Base-by-base conservation (phyloP, 495 filamentous ascomycete species). In the Schizothecium vesticola region DNA sequence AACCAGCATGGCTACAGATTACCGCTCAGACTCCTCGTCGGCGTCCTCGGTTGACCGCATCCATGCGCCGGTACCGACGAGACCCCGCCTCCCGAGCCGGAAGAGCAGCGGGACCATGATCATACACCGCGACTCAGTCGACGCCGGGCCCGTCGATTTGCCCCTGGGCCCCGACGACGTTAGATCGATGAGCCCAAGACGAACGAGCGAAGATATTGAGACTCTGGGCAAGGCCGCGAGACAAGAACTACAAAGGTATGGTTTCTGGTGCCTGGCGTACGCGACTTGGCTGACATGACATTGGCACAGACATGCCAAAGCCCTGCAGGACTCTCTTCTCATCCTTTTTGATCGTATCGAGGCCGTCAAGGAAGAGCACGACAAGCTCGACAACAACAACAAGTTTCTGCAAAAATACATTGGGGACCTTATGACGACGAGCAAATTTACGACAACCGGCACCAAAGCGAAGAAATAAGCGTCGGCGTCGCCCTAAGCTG, bases 371-470 rank as follows among this genome's bases (percentile, higher is more conserved):
- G 88, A 90, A 66, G 94, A 97, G 76, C 92, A 97, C 75, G 90
- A 97, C 78, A 96, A 96, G 79, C 85, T 99, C 29, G 94, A 98
- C 77, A 91, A 84, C 72, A 90, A 97, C 74, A 99, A 99, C 83
- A 92, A 90, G 73, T 97, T 97, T 72, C 80, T 99, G 13, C 96
- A 98, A 75, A 91, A 94, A 75, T 94, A 94, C 76, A 93, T 93
- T 66, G 90, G 90, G 26, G 90, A 92, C 74, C 81, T 93, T 66
- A 92, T 93, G 90, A 86, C 86, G 67, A 92, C 90, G 16, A 91
- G 87, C 76, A 93, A 92, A 75, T 92, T 93, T 71, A 92, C 90
- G 7, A 86, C 89, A 7, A 80, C 82, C 26, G 80, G 75, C 75
- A 79, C 74, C 74, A 77, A 81, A 56, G 75, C 79, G 72, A 87